A percentile compares a stretch with the other conserved stretches of the same genome.
phyloP scores from a whole-genome alignment of 2,329 filamentous ascomycete genomes.

The Aspergillus sp. region DNA sequence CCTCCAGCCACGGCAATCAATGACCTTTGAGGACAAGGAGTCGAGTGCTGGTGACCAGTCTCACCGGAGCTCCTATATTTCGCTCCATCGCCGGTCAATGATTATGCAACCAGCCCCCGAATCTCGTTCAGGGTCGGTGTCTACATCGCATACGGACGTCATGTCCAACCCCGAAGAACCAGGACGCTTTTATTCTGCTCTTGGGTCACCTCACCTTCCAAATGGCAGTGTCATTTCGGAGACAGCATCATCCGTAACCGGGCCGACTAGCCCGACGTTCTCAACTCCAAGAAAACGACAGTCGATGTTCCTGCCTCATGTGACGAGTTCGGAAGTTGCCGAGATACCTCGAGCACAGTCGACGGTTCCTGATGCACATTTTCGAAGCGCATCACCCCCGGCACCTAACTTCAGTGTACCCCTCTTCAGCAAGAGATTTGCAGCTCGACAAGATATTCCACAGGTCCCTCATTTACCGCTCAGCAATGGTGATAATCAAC shows the following conservation, averaged over 20 bases:
- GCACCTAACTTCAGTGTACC: constrained; percentile 45
- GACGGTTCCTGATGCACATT: constrained; percentile 24
- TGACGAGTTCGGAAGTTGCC: constrained; percentile 17
- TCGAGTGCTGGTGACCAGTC: constrained; percentile 25
- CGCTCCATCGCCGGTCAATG: constrained; percentile 29
- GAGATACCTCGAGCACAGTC: constrained; percentile 22
- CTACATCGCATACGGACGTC: constrained; percentile 27
- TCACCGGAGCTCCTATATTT: constrained; percentile 29
- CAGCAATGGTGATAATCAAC: constrained; percentile 12
- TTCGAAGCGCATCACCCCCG: constrained; percentile 33
- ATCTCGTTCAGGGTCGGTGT: constrained; percentile 30
- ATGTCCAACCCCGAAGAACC: constrained; percentile 13
- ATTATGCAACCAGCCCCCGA: constrained; percentile 19
- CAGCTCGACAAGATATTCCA: constrained; percentile 14
- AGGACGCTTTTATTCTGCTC: constrained; percentile 18
- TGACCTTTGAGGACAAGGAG: constrained; percentile 26
- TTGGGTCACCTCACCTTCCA: constrained; percentile 3
- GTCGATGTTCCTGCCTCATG: constrained; percentile 23
- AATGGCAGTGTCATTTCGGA: constrained; percentile 15
- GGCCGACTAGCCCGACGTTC: constrained; percentile 21
- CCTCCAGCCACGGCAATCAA: constrained; percentile 27
- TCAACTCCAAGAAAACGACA: constrained; percentile 27
- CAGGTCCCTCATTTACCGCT: constrained; percentile 20
- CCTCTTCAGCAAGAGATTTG: constrained; percentile 40
- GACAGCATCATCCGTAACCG: constrained; percentile 12